Evolutionary conservation across 441 rosid species (phyloP).

Genomic region (Pelargonium australe): DNA sequence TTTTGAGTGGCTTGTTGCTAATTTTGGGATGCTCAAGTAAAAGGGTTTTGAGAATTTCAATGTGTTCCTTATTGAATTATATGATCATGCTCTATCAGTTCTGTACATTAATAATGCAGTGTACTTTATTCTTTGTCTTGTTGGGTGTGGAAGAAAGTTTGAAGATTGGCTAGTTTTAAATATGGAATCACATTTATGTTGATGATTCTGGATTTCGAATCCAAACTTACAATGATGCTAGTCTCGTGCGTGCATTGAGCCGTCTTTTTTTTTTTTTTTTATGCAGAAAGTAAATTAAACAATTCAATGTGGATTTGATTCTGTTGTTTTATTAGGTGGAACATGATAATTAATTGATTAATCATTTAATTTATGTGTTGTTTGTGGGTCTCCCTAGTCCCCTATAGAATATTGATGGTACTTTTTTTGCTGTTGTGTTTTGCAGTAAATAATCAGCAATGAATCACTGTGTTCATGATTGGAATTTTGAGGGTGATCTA

Average conservation of each 20-base stretch:
- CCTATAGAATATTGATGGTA: neutral
- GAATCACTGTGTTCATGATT: slow-evolving; percentile 47
- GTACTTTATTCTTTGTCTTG: neutral
- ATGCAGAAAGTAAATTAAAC: neutral
- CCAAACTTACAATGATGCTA: no score
- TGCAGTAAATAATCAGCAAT: slow-evolving; percentile 35
- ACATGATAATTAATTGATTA: slow-evolving; percentile 1
- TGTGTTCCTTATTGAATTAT: neutral
- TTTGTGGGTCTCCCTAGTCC: neutral
- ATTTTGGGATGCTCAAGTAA: neutral
- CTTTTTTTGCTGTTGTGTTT: slow-evolving; percentile 9
- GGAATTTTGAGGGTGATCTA: slow-evolving; percentile 49
- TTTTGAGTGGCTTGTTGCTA: neutral
- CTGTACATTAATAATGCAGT: neutral
- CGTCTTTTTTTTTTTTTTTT: neutral
- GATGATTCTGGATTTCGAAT: no score
- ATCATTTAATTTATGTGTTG: neutral
- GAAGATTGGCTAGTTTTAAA: neutral
- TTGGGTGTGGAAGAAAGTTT: slow-evolving; percentile 2
- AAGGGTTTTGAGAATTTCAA: slow-evolving; percentile 2
- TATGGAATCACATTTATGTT: neutral
- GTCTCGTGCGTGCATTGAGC: neutral
- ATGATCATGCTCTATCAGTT: neutral
- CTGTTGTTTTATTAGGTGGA: slow-evolving; percentile 3
- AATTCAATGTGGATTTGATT: neutral